These are phyloP conservation scores for Sideroxylon spinosum DNA, from an alignment of 179 eudicot species.

Conservation along the genomic window DNA sequence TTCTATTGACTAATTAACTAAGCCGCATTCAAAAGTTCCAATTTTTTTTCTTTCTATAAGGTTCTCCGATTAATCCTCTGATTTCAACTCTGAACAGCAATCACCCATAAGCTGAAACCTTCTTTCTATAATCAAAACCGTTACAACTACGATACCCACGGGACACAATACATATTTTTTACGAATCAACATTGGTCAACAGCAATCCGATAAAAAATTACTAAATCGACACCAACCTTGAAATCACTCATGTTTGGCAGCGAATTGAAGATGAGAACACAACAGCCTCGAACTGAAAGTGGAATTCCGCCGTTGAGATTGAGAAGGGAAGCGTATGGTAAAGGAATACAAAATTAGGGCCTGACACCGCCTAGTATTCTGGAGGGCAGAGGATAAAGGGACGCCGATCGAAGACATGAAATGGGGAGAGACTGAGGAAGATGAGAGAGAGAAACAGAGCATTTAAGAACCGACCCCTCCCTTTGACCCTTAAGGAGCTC, in stretches of 20 bases:
- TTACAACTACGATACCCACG: not conserved
- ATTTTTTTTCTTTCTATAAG: not conserved
- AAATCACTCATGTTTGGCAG: slow-evolving; percentile 18
- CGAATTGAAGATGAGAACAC: not conserved
- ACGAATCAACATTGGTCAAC: not conserved
- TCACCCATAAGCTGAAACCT: slow-evolving; percentile 3
- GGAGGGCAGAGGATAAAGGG: slow-evolving; percentile 10
- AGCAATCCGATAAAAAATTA: not conserved
- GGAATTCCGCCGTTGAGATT: not conserved
- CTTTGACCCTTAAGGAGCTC: slow-evolving; percentile 13
- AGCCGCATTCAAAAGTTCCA: not conserved
- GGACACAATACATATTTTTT: not conserved
- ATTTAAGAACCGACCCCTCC: not conserved
- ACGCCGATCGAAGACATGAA: slow-evolving; percentile 21
- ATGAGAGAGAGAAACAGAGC: slow-evolving; percentile 12
- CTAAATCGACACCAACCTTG: slow-evolving; percentile 10
- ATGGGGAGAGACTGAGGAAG: slow-evolving; percentile 10
- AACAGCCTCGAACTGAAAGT: slow-evolving; percentile 2
- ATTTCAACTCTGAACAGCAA: not conserved
- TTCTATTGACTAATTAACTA: not conserved
- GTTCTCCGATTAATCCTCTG: not conserved
- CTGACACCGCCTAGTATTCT: slow-evolving; percentile 4
- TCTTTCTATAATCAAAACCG: not conserved
- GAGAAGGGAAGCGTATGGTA: not conserved
- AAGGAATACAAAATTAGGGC: slow-evolving; percentile 14